phyloP scores from a whole-genome alignment of 1,284 basidiomycete genomes.

The Crucibulum cyathiforme region DNA sequence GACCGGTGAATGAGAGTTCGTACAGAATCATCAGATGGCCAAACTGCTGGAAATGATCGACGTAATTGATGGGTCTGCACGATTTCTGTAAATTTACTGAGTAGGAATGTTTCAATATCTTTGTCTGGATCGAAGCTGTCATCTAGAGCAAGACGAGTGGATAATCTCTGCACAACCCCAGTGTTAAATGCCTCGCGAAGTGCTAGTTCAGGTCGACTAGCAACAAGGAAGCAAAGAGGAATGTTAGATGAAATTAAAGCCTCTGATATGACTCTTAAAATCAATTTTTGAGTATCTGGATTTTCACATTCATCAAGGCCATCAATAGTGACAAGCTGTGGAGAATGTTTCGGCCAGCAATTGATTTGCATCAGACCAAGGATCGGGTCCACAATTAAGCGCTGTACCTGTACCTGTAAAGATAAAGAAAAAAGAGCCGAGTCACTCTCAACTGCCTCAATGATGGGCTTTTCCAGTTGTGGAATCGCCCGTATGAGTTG shows the following conservation, averaged over 20 bases:
- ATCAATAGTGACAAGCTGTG: conserved; percentile 5
- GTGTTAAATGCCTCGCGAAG: neutral
- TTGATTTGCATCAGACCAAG: neutral
- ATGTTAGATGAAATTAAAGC: neutral
- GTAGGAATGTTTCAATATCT: conserved; percentile 9
- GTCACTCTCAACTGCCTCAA: conserved; percentile 1
- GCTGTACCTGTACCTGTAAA: neutral
- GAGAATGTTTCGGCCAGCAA: too few relatives aligned
- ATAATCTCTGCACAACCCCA: neutral
- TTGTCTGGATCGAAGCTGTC: conserved; percentile 1
- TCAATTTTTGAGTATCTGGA: neutral
- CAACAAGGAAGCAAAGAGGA: conserved; percentile 7
- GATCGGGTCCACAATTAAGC: neutral
- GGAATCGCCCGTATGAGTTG: neutral
- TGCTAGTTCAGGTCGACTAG: conserved; percentile 9
- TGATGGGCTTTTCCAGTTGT: conserved; percentile 2
- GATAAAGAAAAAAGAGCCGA: neutral
- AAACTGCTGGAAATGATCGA: neutral
- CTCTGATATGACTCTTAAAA: conserved; percentile 1
- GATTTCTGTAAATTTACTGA: conserved; percentile 5
- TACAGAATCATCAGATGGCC: conserved; percentile 2
- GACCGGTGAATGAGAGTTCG: conserved; percentile 4
- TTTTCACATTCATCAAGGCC: conserved; percentile 10
- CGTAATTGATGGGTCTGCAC: conserved; percentile 1
- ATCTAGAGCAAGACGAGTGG: conserved; percentile 2